Evolutionary conservation across 2,329 filamentous ascomycete genomes (phyloP), one percentile per base, ranked within the genome.

Genomic region (Neofusicoccum sp.): DNA sequence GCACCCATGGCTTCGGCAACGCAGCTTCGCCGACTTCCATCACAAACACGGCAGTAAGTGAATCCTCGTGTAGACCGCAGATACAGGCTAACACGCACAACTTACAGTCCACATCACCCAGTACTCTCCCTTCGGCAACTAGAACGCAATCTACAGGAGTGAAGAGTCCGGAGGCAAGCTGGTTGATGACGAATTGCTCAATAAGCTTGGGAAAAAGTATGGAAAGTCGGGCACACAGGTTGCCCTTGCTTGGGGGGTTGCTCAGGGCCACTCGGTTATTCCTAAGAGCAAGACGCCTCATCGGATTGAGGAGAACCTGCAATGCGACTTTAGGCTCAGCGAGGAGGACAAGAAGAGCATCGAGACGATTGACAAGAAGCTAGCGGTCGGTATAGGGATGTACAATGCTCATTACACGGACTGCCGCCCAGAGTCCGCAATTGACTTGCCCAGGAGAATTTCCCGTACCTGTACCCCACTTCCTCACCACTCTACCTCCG

Each of bases 241-340:
- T 29, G 84, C 96, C 65, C 83, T 97, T 69, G 86, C 92, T 70
- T 97, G 93, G 93, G 87, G 91, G 16, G 96, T 92, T n/a, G 92
- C 96, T 83, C 84, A 67, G 56, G 87, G 87, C 37, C 82, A 95
- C 62, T 90, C 91, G 49, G 90, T 95, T 69, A 95, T 95, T 70
- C 91, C 91, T 69, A 94, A 94, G 85, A 73, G 71, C 59, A 74
- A 70, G 63, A 69, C 70, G 11, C 67, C 67, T 41, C 63, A 69
- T 43, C 67, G 72, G 28, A 64, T 75, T 56, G 58, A 66, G 44
- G 65, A 74, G 67, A 76, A 76, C 65, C 61, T 74, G 64, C 68
- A 74, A 50, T 69, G 72, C 8, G 84, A 87, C 70, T 90, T 90
- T 72, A 82, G 84, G 69, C 78, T 90, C 31, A 80, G 81, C 1